These are phyloP conservation scores for Scleromitrula shiraiana DNA, from an alignment of 2,329 filamentous ascomycete species.

Conservation along the genomic window DNA sequence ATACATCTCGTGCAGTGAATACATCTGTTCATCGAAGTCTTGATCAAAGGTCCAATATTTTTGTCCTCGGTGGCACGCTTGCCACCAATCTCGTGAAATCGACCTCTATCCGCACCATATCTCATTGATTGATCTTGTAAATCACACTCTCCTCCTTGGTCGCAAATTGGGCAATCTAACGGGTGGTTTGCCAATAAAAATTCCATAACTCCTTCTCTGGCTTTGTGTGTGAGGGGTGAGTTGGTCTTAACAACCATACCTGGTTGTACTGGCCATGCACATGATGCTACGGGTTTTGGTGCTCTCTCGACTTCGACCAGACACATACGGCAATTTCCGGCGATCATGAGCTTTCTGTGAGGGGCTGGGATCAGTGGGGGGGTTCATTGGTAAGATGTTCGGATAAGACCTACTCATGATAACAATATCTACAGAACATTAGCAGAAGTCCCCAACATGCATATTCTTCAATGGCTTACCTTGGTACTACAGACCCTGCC, in stretches of 20 bases:
- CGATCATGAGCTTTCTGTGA: slow-evolving; percentile 89
- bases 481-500: slow-evolving; percentile 81
- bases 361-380: slow-evolving; percentile 19
- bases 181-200: slow-evolving; percentile 95
- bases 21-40: slow-evolving; percentile 99
- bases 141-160: slow-evolving; percentile 98
- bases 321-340: slow-evolving; percentile 99
- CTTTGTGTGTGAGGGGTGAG: slow-evolving; percentile 93
- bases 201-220: slow-evolving; percentile 97
- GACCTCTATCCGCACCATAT: slow-evolving; percentile 90
- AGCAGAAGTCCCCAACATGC: slow-evolving; percentile 13
- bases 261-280: slow-evolving; percentile 96
- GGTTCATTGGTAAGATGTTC: neutral
- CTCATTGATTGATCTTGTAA: slow-evolving; percentile 99
- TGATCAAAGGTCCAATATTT: slow-evolving; percentile 96
- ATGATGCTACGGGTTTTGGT: slow-evolving; percentile 95
- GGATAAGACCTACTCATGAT: slow-evolving; percentile 71
- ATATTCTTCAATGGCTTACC: slow-evolving; percentile 41
- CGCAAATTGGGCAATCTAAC: slow-evolving; percentile 93
- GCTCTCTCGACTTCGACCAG: slow-evolving; percentile 94
- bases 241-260: slow-evolving; percentile 99
- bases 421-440: slow-evolving; percentile 70
- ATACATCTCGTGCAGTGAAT: slow-evolving; percentile 98
- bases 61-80: slow-evolving; percentile 99
- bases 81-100: slow-evolving; percentile 91